Evolutionary conservation across 306 rosid species (phyloP).

Genomic region (Acacia melanoxylon): DNA sequence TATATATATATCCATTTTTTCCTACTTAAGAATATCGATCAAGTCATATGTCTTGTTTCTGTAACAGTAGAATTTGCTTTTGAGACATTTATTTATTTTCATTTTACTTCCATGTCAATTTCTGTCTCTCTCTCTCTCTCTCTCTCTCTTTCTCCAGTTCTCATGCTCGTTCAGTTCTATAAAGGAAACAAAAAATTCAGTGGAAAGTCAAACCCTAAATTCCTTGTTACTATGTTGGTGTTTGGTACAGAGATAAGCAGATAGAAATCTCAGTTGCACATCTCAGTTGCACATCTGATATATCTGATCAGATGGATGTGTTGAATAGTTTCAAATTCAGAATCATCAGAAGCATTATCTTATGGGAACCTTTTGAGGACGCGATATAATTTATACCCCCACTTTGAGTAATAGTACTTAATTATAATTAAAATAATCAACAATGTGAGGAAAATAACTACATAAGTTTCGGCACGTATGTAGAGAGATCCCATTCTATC

Average conservation of each 20-base stretch:
- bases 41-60: neutral
- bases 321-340: conserved; percentile 10
- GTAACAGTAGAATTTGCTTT: neutral
- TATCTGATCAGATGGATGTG: conserved; percentile 10
- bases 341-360: conserved; percentile 12
- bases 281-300: conserved; percentile 6
- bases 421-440: conserved; percentile 21
- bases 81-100: neutral
- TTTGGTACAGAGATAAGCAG: neutral
- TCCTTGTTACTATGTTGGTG: conserved; percentile 13
- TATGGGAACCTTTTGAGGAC: conserved; percentile 10
- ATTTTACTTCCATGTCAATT: neutral
- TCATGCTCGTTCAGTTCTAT: conserved; percentile 15
- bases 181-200: conserved; percentile 9
- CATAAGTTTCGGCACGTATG: neutral
- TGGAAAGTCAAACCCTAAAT: conserved; percentile 46
- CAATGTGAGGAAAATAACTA: neutral
- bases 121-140: conserved; percentile 1
- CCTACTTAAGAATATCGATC: neutral
- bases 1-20: neutral
- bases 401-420: conserved; percentile 4
- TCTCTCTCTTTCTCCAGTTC: neutral
- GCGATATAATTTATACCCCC: neutral
- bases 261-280: conserved; percentile 5
- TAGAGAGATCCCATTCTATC: conserved; percentile 32